Base-by-base conservation (phyloP, 495 filamentous ascomycete species). In the Hyaloscypha bicolor region DNA sequence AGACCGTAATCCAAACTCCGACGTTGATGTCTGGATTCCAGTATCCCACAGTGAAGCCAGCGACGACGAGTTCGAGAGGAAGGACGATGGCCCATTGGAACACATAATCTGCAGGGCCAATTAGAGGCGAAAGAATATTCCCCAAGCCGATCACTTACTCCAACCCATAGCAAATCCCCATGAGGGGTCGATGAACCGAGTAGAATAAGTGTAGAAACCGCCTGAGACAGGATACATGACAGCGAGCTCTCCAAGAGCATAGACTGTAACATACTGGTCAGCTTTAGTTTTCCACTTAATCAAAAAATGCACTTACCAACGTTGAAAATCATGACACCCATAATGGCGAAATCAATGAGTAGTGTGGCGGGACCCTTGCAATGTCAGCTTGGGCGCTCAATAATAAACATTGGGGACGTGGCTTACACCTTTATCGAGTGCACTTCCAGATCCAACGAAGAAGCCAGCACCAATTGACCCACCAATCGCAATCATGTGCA, bases 151-250 rank as follows among this genome's bases (percentile, higher is more conserved):
- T 16, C 11, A 59, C 73, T 90, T 22, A 48, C 42, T 88, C 88
- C 88, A 93, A 58, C 93, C 93, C 82, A 96, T 94, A 65, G 93
- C 90, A 76, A 96, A 95, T 57, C 93, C 93, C 84, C 93, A 86
- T 64, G 90, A 89, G 9, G 90, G 90, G 69, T 93, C 90, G 68
- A 94, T 88, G 71, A 93, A 90, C 63, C 92, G 90, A 62, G 89
- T 82, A 53, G 91, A 90, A 70, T 93, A 95, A n/a, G 91, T 83
- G 35, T 86, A 87, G 78, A 88, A 85, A 69, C 81, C 83, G 73
- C 86, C 78, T 51, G 74, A 71, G 32, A 79, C 72, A 11, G 86
- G 80, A 62, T 86, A 80, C 63, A 73, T 69, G 25, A 69, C 66
- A 37, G 69, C 71, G 5, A 73, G 60, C 59, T 73, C 71, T 21